phyloP scores from a whole-genome alignment of 148 eudicot genomes.

The Rhododendron simsii region DNA sequence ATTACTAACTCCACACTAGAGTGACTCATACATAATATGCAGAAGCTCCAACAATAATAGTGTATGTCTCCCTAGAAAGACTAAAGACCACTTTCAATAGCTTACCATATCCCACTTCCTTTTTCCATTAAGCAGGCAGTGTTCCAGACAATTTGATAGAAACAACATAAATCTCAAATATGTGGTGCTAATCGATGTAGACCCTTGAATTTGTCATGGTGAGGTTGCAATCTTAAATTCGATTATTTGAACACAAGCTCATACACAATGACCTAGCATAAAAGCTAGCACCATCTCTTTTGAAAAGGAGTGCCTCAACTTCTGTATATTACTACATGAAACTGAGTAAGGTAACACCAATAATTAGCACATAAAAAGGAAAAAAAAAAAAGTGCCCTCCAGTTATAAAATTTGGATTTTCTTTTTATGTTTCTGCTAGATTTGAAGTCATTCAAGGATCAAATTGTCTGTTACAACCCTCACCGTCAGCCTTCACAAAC shows the following conservation, averaged over 20 bases:
- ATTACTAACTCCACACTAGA: background rate
- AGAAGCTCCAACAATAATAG: background rate
- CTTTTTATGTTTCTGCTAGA: background rate
- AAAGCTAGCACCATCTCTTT: background rate
- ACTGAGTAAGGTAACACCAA: background rate
- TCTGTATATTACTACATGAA: background rate
- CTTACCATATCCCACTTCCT: background rate
- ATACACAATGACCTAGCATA: background rate
- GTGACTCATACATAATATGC: background rate
- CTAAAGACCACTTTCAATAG: background rate
- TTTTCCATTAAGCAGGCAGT: background rate
- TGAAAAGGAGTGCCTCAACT: background rate
- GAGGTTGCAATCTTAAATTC: background rate
- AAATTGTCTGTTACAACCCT: background rate
- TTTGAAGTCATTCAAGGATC: background rate
- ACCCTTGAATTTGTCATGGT: background rate
- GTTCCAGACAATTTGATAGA: background rate
- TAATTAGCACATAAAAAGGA: background rate
- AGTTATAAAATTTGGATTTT: background rate
- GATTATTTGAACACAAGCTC: background rate
- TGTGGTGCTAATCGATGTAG: background rate
- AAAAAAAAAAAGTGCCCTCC: background rate
- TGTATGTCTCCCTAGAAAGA: background rate
- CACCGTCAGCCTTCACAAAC: background rate
- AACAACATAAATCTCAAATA: background rate